Evolutionary conservation across 2,329 filamentous ascomycete species (phyloP).

Genomic region (Escovopsis sp.): DNA sequence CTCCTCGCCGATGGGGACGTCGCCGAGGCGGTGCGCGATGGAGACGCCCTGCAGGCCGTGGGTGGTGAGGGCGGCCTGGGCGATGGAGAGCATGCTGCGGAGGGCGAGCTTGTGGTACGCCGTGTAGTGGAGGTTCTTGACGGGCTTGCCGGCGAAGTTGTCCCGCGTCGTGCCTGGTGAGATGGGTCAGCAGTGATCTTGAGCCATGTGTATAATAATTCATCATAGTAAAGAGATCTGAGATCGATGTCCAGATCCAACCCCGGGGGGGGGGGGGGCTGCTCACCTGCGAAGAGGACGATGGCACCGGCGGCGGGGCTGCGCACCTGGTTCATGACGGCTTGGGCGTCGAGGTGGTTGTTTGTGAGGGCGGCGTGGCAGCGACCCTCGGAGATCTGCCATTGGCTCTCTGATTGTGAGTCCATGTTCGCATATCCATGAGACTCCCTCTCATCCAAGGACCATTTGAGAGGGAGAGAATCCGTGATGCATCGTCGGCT

Average conservation of each 20-base stretch:
- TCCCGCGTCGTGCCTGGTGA: conserved; percentile 58
- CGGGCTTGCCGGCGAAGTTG: conserved; percentile 55
- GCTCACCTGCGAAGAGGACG: conserved; percentile 59
- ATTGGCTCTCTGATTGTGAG: conserved; percentile 10
- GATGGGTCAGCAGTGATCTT: too few species aligned
- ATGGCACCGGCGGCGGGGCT: conserved; percentile 62
- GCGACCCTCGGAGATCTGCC: conserved; percentile 30
- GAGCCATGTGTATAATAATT: too few species aligned
- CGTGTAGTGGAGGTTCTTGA: conserved; percentile 61
- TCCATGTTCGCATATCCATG: conserved; percentile 4
- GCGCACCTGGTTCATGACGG: conserved; percentile 51
- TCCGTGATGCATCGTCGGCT: too few species aligned
- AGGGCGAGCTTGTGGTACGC: conserved; percentile 60
- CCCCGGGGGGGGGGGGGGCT: conserved; percentile 2
- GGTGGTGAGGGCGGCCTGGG: conserved; percentile 37
- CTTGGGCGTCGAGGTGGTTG: conserved; percentile 39
- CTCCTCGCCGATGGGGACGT: conserved; percentile 81
- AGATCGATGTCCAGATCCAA: too few species aligned
- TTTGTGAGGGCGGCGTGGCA: conserved; percentile 59
- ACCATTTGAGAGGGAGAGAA: too few species aligned
- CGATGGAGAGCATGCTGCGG: conserved; percentile 52
- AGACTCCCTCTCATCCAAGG: too few species aligned
- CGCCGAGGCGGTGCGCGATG: conserved; percentile 72
- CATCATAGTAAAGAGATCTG: too few species aligned
- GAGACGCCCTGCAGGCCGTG: conserved; percentile 59